Conservation (phyloP, 2,329 filamentous ascomycete genomes). For the Penicillium sclerotiorum region DNA sequence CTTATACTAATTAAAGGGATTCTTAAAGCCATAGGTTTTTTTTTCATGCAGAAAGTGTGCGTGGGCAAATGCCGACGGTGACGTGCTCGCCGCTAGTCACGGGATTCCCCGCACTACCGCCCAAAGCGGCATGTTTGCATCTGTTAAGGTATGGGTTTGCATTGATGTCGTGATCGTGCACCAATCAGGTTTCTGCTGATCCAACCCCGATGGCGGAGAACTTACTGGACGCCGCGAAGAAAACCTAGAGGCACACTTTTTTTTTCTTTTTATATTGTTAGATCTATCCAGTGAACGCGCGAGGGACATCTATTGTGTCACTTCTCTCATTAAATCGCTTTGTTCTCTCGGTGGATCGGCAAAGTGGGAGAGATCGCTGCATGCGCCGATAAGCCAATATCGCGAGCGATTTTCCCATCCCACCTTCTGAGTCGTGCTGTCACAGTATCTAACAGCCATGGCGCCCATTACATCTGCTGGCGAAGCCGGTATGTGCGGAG, state of each 20-base stretch:
- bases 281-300: constrained; percentile 20
- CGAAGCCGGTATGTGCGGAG: constrained; percentile 50
- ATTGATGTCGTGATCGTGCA: constrained; percentile 50
- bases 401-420: constrained; percentile 27
- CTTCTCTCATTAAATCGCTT: constrained; percentile 14
- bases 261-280: constrained; percentile 26
- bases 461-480: constrained; percentile 49
- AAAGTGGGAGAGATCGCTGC: constrained; percentile 35
- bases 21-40: neutral
- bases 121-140: constrained; percentile 35
- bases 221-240: constrained; percentile 19
- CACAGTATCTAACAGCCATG: constrained; percentile 38
- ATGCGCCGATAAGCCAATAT: constrained; percentile 35
- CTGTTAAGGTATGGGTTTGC: constrained; percentile 28
- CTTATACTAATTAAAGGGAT: too few relatives aligned
- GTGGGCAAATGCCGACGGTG: constrained; percentile 30
- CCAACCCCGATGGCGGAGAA: constrained; percentile 42
- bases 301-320: constrained; percentile 20
- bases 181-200: constrained; percentile 43
- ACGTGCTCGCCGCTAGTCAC: constrained; percentile 35
- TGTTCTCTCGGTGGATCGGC: constrained; percentile 17
- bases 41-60: constrained; percentile 1
- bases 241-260: constrained; percentile 15
- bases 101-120: constrained; percentile 30
- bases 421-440: constrained; percentile 30